phyloP scores from a whole-genome alignment of 371 early-diverging fungal species.

The Circinella umbellata region DNA sequence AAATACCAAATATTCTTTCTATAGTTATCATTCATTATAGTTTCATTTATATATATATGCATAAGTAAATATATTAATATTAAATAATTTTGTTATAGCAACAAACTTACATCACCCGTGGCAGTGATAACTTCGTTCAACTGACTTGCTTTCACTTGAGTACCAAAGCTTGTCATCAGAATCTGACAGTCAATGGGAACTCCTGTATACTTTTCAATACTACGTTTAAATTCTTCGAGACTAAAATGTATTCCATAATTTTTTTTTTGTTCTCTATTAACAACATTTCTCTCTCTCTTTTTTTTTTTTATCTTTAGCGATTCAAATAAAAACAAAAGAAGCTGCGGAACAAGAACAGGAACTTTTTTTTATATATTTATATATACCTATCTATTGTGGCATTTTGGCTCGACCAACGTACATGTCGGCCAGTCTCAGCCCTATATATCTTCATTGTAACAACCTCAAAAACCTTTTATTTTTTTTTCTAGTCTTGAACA shows the following conservation, averaged over 20 bases:
- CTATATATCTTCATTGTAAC: constrained; percentile 62
- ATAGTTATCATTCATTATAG: neutral
- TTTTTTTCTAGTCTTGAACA: neutral
- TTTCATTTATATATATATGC: too few species aligned
- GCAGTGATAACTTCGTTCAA: constrained; percentile 52
- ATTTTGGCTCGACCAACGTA: constrained; percentile 30
- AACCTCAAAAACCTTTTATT: neutral
- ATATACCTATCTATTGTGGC: constrained; percentile 28
- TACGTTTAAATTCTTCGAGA: constrained; percentile 53
- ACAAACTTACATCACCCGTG: constrained; percentile 49
- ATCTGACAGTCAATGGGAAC: constrained; percentile 59
- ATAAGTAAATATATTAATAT: too few species aligned
- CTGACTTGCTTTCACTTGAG: constrained; percentile 58
- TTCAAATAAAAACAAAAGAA: neutral
- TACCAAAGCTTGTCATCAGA: constrained; percentile 65
- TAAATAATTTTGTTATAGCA: too few species aligned
- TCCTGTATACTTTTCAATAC: constrained; percentile 52
- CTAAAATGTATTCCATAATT: constrained; percentile 24
- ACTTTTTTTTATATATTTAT: neutral
- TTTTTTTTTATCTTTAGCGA: neutral
- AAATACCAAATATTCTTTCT: constrained; percentile 54
- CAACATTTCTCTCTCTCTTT: too few species aligned
- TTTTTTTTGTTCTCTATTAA: neutral
- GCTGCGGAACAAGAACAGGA: constrained; percentile 4
- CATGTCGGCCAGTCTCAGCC: constrained; percentile 66